Base-by-base conservation (phyloP, 2,329 filamentous ascomycete genomes). In the Apiospora aurea region DNA sequence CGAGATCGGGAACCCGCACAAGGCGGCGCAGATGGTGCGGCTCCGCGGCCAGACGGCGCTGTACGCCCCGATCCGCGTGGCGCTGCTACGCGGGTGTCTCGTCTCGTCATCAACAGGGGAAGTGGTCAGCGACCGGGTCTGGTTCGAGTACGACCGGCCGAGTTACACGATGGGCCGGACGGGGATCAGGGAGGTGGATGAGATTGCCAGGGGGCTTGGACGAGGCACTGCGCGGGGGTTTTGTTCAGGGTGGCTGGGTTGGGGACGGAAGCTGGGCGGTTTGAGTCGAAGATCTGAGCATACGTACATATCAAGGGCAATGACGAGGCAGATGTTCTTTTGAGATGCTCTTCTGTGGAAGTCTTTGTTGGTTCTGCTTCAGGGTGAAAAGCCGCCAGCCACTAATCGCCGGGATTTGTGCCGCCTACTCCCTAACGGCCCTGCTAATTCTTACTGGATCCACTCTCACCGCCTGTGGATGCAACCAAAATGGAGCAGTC, bases 1-100 rank as follows among this genome's bases (percentile, higher is more conserved):
- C n/a, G 38, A 46, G 66, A 44, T 68, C 7, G 43, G 43, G 5
- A 47, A 68, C 14, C 43, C 66, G 41, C 14, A 46, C 41, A 46
- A 44, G n/a, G 66, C 66, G 66, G 41, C 66, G 14, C 41, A 14
- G n/a, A 68, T 68, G 66, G 11, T 38, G 41, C 66, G 44, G 43
- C 66, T 26, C 66, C 6, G 44, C 6, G 41, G 24, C 10, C n/a
- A 21, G 41, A 38, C 66, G 41, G 41, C 66, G 13, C 14, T 68
- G n/a, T 68, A 68, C 66, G 44, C 66, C 6, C 66, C 66, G 24
- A 47, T 68, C 29, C 66, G 66, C 14, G 66, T 68, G 0, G 57
- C 21, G 13, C 21, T 68, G n/a, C 44, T 68, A 4, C 66, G 34
- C 1, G 1, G 18, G 13, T 5, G 16, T 21, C 29, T 21, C 16